phyloP scores from a whole-genome alignment of 148 eudicot genomes.

The Pouteria glomerata region DNA sequence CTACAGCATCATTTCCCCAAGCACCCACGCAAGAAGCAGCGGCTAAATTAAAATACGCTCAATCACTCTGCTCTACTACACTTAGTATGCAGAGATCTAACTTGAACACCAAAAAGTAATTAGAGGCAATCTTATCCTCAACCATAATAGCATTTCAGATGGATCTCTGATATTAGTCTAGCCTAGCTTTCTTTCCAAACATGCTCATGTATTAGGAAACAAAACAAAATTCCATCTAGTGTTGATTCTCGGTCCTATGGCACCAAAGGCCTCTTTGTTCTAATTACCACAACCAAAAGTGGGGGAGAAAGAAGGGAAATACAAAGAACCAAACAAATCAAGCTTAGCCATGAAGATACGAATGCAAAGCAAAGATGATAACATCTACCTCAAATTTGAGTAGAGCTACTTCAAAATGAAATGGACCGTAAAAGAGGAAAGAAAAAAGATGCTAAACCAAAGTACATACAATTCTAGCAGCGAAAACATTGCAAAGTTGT shows the following conservation, averaged over 20 bases:
- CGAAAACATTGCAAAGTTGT: slow-evolving; percentile 80
- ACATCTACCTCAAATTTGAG: not conserved
- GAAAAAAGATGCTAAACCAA: not conserved
- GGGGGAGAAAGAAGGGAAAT: too few relatives aligned
- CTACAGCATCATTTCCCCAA: not conserved
- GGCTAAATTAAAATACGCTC: not conserved
- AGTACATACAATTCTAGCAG: slow-evolving; percentile 74
- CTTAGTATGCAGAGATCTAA: not conserved
- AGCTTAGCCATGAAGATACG: not conserved
- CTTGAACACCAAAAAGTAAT: not conserved
- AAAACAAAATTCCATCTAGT: not conserved
- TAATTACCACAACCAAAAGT: not conserved
- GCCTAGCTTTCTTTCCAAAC: not conserved
- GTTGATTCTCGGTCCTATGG: not conserved
- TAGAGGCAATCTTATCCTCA: not conserved
- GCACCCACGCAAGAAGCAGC: not conserved
- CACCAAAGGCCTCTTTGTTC: not conserved
- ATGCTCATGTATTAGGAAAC: not conserved
- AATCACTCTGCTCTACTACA: not conserved
- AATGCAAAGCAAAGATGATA: not conserved
- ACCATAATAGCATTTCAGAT: not conserved
- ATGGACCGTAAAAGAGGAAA: not conserved
- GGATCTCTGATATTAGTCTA: not conserved
- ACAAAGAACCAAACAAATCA: not conserved
- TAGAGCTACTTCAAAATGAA: not conserved